Percentiles rank a stretch among this genome's conserved stretches.
Conservation (phyloP, 352 stramenopile species). For the Achlya hypogyna region DNA sequence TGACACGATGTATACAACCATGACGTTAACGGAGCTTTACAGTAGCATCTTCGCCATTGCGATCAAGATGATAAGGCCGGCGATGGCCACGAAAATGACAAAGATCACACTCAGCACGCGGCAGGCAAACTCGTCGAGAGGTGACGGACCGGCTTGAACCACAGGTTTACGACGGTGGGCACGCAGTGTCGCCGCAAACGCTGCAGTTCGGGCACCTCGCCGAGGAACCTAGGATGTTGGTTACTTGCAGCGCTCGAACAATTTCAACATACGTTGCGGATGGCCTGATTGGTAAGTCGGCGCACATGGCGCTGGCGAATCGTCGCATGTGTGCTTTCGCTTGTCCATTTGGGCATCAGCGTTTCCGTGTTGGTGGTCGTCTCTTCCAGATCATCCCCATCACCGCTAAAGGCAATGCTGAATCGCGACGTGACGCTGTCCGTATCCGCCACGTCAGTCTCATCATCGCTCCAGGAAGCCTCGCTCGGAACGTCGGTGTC, state of each 20-base stretch:
- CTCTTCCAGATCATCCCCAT: not conserved
- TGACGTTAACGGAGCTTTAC: not conserved
- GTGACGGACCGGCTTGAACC: not conserved
- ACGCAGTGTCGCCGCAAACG: not conserved
- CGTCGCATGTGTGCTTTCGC: constrained; percentile 3
- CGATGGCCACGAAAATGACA: not conserved
- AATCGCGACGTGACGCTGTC: not conserved
- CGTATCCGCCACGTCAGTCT: not conserved
- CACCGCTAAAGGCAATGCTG: not conserved
- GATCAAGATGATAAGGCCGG: not conserved
- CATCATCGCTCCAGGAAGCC: constrained; percentile 20
- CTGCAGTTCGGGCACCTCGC: not conserved
- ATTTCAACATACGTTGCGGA: constrained; percentile 7
- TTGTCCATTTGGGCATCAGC: constrained; percentile 34
- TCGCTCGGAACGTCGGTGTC: not conserved
- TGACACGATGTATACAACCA: not conserved
- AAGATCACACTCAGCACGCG: not conserved
- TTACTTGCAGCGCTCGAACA: not conserved
- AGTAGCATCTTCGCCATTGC: not conserved
- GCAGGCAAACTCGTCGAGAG: not conserved
- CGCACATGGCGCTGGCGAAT: constrained; percentile 1
- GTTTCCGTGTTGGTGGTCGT: not conserved
- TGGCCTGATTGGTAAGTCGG: constrained; percentile 1
- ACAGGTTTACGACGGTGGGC: not conserved
- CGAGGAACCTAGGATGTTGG: not conserved